Evolutionary conservation across 371 early-diverging fungal species (phyloP), one percentile per base, ranked within the genome.

Genomic region (Circinella minor): DNA sequence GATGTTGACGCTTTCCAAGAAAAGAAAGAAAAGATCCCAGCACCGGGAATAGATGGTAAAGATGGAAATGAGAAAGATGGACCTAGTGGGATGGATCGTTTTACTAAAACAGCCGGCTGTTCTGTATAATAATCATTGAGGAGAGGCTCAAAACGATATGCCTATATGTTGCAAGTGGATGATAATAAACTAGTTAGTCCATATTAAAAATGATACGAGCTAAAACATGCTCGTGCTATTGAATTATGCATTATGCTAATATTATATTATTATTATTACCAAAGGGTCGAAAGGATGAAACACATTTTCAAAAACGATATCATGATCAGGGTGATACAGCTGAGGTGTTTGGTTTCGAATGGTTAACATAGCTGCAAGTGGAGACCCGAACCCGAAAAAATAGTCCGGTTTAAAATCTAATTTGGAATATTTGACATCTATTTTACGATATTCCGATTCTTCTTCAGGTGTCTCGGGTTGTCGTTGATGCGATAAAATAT

Each of bases 211-310:
- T 27, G 27, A 27, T 27, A 27, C 27, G 27, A 27, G 27, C 27
- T 27, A 27, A 27, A 27, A 27, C 27, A 27, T 27, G 27, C 27
- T 2, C 27, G 27, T 27, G 27, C 27, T 27, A 27, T 27, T 27
- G 2, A 27, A 27, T 27, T 27, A 27, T 27, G 27, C 27, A 27
- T 27, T 27, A 27, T 27, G 27, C 27, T 27, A 27, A 27, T 27
- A 27, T 27, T 27, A 27, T 27, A 27, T 27, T 27, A 27, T 27
- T 27, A 27, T 27, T 27, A 68, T 69, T 75, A 80, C 83, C 68
- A 89, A 57, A 20, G 90, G 90, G 65, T 90, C 92, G 76, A 87
- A 90, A 0, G 90, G 84, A 67, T 89, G 87, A 71, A 90, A 92
- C 4, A 90, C 66, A 72, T 90, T 92, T 69, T 86, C 87, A 77